A percentile compares a stretch with the other conserved stretches of the same genome.
Evolutionary conservation across 2,329 filamentous ascomycete genomes (phyloP).

Genomic region (Penicillium brasilianum): DNA sequence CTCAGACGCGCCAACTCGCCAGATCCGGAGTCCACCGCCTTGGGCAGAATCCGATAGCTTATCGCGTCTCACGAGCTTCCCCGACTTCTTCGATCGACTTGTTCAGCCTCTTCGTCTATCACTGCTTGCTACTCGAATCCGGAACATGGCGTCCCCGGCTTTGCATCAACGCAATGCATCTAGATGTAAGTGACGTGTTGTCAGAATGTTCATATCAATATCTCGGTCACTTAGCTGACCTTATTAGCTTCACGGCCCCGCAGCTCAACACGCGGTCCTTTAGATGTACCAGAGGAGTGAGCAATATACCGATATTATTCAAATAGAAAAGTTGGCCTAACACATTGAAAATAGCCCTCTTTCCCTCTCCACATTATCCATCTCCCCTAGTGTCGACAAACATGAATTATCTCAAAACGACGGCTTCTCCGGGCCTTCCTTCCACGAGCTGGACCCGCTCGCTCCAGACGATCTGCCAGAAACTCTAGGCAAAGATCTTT

Average conservation of each 20-base stretch:
- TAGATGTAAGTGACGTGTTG: slow-evolving; percentile 37
- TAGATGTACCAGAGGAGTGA: slow-evolving; percentile 74
- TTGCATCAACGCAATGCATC: slow-evolving; percentile 44
- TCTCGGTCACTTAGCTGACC: slow-evolving; percentile 20
- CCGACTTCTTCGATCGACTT: slow-evolving; percentile 5
- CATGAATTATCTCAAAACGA: slow-evolving; percentile 23
- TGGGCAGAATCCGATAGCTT: slow-evolving; percentile 37
- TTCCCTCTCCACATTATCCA: slow-evolving; percentile 26
- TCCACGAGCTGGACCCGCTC: slow-evolving; percentile 43
- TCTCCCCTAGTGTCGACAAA: slow-evolving; percentile 23
- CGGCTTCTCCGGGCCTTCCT: slow-evolving; percentile 35
- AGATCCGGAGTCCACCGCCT: slow-evolving; percentile 37
- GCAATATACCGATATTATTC: slow-evolving; percentile 34
- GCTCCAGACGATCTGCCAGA: slow-evolving; percentile 42
- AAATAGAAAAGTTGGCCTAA: not conserved
- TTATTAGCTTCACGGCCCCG: slow-evolving; percentile 46
- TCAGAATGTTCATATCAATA: not conserved
- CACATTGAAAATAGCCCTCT: slow-evolving; percentile 31
- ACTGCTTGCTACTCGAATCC: not conserved
- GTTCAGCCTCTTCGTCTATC: slow-evolving; percentile 29
- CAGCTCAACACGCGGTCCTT: slow-evolving; percentile 72
- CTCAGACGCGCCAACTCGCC: slow-evolving; percentile 36
- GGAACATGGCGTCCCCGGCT: slow-evolving; percentile 3
- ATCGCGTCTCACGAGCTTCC: slow-evolving; percentile 26
- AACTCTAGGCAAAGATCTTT: slow-evolving; percentile 70